Conservation (phyloP, 768 basidiomycete species). For the Rhodotorula toruloides region DNA sequence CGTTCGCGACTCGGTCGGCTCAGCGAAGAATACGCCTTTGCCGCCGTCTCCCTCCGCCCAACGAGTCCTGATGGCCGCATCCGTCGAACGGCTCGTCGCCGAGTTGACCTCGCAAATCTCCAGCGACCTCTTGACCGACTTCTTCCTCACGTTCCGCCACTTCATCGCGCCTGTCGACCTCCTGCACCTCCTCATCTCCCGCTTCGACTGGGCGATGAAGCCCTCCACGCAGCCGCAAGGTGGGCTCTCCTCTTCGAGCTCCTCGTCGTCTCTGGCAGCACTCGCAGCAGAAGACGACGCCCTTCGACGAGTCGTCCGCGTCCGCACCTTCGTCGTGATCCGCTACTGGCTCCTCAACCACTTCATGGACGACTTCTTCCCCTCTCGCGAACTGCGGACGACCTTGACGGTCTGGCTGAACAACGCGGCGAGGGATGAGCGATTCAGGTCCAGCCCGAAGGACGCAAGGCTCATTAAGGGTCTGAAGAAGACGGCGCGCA, state of each 20-base stretch:
- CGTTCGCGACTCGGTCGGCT: constrained; percentile 31
- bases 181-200: constrained; percentile 71
- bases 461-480: constrained; percentile 72
- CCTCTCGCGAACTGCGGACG: constrained; percentile 65
- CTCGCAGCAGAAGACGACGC: constrained; percentile 56
- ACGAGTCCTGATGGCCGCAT: constrained; percentile 66
- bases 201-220: constrained; percentile 83
- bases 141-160: constrained; percentile 85
- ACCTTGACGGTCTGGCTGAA: constrained; percentile 77
- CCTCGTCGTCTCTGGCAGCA: too few species aligned
- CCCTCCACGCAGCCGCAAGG: constrained; percentile 48
- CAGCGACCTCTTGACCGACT: constrained; percentile 79
- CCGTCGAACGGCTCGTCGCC: constrained; percentile 88
- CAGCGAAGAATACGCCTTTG: too few species aligned
- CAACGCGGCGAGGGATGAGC: constrained; percentile 58
- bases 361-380: constrained; percentile 79
- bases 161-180: constrained; percentile 75
- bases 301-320: constrained; percentile 69
- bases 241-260: too few species aligned
- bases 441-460: constrained; percentile 57
- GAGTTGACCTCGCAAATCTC: constrained; percentile 80
- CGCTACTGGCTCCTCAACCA: constrained; percentile 87
- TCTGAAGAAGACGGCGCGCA: constrained; percentile 74
- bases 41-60: too few species aligned
- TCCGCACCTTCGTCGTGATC: constrained; percentile 82